Percentiles rank a stretch among this genome's conserved stretches.
Evolutionary conservation across 495 filamentous ascomycete genomes (phyloP).

Genomic region (Annulohypoxylon stygium): DNA sequence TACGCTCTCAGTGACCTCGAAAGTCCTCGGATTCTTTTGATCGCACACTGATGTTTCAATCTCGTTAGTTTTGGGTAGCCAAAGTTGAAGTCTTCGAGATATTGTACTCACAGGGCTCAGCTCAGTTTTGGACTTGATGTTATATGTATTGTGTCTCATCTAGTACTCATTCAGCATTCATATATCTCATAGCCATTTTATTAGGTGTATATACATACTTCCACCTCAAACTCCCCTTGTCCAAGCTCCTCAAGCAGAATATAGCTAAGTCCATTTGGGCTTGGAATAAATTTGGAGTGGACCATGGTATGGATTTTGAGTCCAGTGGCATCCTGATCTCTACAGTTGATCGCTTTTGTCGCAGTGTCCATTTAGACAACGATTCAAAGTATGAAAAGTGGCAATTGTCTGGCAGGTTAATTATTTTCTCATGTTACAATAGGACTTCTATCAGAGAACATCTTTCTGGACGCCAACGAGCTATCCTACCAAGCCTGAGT

Average conservation of each 20-base stretch:
- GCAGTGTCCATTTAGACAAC: neutral
- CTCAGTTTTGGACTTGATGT: slow-evolving; percentile 11
- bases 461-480: neutral
- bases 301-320: slow-evolving; percentile 5
- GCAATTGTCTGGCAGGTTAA: neutral
- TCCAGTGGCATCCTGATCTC: neutral
- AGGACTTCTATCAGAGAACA: neutral
- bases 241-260: slow-evolving; percentile 15
- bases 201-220: neutral
- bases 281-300: slow-evolving; percentile 19
- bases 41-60: neutral
- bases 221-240: slow-evolving; percentile 4
- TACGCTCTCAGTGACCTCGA: neutral
- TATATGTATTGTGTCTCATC: slow-evolving; percentile 21
- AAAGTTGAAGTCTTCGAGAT: neutral
- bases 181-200: neutral
- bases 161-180: neutral
- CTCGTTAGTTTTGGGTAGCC: neutral
- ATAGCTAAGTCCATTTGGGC: neutral
- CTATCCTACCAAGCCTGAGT: neutral
- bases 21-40: neutral
- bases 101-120: neutral
- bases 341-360: neutral
- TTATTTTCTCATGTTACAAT: neutral
- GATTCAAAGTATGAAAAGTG: neutral